These are phyloP conservation scores for Talinum fruticosum DNA, from an alignment of 148 eudicot species.

Conservation along the genomic window DNA sequence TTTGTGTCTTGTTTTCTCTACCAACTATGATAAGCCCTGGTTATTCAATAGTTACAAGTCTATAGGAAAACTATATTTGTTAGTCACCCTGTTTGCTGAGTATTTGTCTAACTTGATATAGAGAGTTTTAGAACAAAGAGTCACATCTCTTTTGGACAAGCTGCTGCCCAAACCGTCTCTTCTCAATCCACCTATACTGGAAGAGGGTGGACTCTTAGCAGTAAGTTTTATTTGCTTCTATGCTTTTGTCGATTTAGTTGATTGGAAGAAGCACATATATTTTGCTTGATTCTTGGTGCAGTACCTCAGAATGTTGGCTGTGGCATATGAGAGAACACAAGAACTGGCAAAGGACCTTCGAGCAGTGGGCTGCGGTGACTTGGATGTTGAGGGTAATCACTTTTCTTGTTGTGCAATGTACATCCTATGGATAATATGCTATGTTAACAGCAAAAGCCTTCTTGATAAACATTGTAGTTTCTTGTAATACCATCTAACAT, in stretches of 20 bases:
- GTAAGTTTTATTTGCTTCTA: slow-evolving; percentile 46
- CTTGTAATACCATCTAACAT: slow-evolving; percentile 7
- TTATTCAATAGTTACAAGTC: background rate
- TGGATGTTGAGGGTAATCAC: slow-evolving; percentile 91
- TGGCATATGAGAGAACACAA: slow-evolving; percentile 95
- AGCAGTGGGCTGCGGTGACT: slow-evolving; percentile 96
- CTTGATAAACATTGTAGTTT: background rate
- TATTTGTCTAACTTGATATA: slow-evolving; percentile 35
- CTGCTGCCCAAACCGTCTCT: slow-evolving; percentile 85
- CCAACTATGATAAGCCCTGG: background rate
- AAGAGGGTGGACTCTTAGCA: slow-evolving; percentile 82
- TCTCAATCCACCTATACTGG: slow-evolving; percentile 76
- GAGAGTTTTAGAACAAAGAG: slow-evolving; percentile 97
- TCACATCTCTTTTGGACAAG: slow-evolving; percentile 90
- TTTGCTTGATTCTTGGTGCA: slow-evolving; percentile 33
- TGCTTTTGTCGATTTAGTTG: background rate
- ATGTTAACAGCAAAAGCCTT: background rate
- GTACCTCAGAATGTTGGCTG: slow-evolving; percentile 99
- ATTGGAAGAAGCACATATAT: background rate
- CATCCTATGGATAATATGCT: background rate
- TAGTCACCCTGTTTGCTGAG: slow-evolving; percentile 7
- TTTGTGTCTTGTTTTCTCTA: background rate
- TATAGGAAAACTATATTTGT: background rate
- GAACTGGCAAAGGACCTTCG: slow-evolving; percentile 93
- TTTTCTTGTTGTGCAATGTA: slow-evolving; percentile 10